A percentile compares a stretch with the other conserved stretches of the same genome.
Conservation (phyloP, 148 eudicot species). For the Linanthus parryae region DNA sequence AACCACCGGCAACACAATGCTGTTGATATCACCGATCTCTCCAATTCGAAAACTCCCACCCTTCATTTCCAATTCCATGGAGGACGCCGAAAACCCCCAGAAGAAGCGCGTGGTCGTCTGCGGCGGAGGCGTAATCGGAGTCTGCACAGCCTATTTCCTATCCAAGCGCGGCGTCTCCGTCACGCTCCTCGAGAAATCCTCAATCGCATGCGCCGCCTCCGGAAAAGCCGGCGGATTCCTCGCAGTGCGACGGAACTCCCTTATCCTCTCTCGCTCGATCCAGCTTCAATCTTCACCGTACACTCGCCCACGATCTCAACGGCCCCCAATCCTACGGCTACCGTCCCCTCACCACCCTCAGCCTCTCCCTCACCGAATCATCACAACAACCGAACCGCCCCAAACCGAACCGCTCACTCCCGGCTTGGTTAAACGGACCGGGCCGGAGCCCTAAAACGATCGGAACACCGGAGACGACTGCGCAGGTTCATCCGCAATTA, state of each 20-base stretch:
- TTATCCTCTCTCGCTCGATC: slow-evolving; percentile 64
- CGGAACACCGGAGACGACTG: slow-evolving; percentile 65
- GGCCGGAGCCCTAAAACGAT: slow-evolving; percentile 33
- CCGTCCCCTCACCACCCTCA: slow-evolving; percentile 57
- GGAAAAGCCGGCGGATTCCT: slow-evolving; percentile 92
- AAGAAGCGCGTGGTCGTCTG: slow-evolving; percentile 66
- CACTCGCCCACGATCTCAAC: slow-evolving; percentile 52
- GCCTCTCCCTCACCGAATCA: slow-evolving; percentile 46
- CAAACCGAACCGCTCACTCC: slow-evolving; percentile 14
- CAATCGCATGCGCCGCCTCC: slow-evolving; percentile 84
- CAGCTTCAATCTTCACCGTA: slow-evolving; percentile 65
- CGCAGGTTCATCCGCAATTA: slow-evolving; percentile 76
- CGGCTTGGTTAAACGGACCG: slow-evolving; percentile 74
- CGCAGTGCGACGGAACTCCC: slow-evolving; percentile 82
- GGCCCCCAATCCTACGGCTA: slow-evolving; percentile 69
- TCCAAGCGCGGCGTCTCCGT: slow-evolving; percentile 61
- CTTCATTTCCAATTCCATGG: too few relatives aligned
- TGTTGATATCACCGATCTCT: too few relatives aligned
- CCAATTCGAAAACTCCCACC: too few relatives aligned
- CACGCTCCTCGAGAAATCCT: slow-evolving; percentile 66
- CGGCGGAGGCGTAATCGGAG: slow-evolving; percentile 97
- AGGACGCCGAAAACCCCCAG: too few relatives aligned
- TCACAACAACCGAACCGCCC: neutral
- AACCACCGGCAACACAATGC: too few relatives aligned
- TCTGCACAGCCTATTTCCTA: slow-evolving; percentile 76